Base-by-base conservation (phyloP, 495 filamentous ascomycete genomes). In the Penicillium manginii region DNA sequence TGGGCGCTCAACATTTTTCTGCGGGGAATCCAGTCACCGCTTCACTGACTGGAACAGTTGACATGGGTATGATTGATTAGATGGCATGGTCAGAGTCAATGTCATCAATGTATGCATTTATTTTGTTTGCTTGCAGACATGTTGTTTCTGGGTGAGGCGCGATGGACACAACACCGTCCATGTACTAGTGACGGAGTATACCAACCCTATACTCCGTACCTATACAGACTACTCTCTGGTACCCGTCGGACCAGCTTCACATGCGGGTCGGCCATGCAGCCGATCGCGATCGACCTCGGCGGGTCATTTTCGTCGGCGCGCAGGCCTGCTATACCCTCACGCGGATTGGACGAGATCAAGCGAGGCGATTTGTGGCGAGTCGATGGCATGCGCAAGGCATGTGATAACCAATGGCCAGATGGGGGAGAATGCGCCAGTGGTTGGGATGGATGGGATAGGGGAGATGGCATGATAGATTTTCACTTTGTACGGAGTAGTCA, bases 241-340 rank as follows among this genome's bases (percentile, higher is more conserved):
- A 47, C 21, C 45, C 45, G 29, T 31, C 15, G 22, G 35, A 2
- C 23, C 47, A 33, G 21, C 22, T 59, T 65, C 63, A 65, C 63
- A 65, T 65, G 63, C 48, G 37, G 31, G 42, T 52, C 58, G 62
- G 58, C 52, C 48, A 54, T n/a, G 49, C 59, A 59, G 58, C 35
- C 19, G 47, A 54, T 35, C 45, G 49, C 50, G 53, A 63, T 60
- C 52, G 50, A 26, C 65, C 66, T 68, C 66, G 65, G 62, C 62
- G 62, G 66, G 63, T 63, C 62, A 47, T 63, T 66, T 59, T 63
- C 59, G 66, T 66, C 50, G 22, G 53, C 52, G 32, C 46, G 35
- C 51, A 32, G 45, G 29, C 45, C 40, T 49, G 19, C 19, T 40
- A 48, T 45, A 33, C 7, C 51, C 15, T 10, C 19, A 18, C 22